Evolutionary conservation across 2,329 filamentous ascomycete genomes (phyloP), one percentile per base, ranked within the genome.

Genomic region (Anthostomella pinea): DNA sequence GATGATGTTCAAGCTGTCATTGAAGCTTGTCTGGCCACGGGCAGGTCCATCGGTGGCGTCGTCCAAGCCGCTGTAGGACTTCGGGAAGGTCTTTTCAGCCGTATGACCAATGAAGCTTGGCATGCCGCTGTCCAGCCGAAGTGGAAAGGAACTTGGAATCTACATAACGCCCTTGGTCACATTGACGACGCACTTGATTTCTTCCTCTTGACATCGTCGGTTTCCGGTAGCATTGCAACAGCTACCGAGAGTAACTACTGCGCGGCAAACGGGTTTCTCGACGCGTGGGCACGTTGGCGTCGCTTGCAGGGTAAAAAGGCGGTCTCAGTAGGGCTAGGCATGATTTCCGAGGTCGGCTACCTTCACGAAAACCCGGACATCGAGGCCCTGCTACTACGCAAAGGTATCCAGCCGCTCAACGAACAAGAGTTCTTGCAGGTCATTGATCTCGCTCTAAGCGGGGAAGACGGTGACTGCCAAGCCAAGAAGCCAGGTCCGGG

Each of bases 201-300:
- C 33, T 64, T 65, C 52, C 14, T 51, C 30, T 13, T 55, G 42
- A 53, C 30, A 1, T 63, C 35, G 33, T 60, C 33, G 21, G 38
- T 58, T 5, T 51, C 53, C 0, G 60, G 56, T 0, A 51, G 40
- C 5, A 37, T 62, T 1, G 64, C 60, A 0, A 52, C 40, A 1
- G 42, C 58, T 1, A 57, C 51, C 0, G 62, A 68, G 31, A 46
- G 41, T 16, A 64, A 64, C 25, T 69, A 69, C 30, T 56, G 52
- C n/a, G 54, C 63, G 0, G 57, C 54, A 3, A 68, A 68, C 37
- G 49, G 43, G 7, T 67, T 58, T 44, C 52, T 65, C 2, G 64
- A 67, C 30, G 45, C 51, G 2, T 56, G 65, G 20, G 51, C 57
- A 0, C 30, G 49, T 2, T 56, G 56, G 30, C 48, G 58, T 4